Conservation (phyloP, 2,329 filamentous ascomycete genomes). For the Aspergillus spinulosporus region DNA sequence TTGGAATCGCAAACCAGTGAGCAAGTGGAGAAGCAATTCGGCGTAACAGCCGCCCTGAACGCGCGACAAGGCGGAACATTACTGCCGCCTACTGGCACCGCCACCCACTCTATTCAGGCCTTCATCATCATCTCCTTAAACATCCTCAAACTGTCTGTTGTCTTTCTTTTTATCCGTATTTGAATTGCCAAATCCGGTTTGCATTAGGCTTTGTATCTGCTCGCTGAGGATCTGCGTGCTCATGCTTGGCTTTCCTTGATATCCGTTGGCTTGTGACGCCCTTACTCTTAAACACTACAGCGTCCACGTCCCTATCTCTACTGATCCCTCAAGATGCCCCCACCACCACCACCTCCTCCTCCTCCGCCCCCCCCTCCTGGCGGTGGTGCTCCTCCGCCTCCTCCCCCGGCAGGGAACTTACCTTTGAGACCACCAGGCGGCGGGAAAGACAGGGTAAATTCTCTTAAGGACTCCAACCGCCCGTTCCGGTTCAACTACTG, state of each 20-base stretch:
- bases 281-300: constrained; percentile 7
- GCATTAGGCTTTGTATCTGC: background rate
- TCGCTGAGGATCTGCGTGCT: background rate
- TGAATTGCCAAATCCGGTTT: background rate
- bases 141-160: constrained; percentile 3
- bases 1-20: background rate
- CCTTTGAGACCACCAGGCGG: constrained; percentile 60
- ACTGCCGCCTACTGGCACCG: constrained; percentile 26
- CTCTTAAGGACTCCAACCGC: background rate
- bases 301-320: constrained; percentile 9
- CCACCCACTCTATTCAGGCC: constrained; percentile 24
- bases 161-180: constrained; percentile 6
- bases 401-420: constrained; percentile 54
- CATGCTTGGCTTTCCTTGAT: constrained; percentile 19
- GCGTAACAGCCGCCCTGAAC: constrained; percentile 6
- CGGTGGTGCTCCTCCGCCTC: constrained; percentile 64
- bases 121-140: constrained; percentile 23
- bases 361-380: constrained; percentile 65
- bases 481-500: constrained; percentile 14
- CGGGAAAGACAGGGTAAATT: constrained; percentile 64
- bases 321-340: constrained; percentile 39
- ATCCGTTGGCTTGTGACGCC: constrained; percentile 7
- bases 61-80: constrained; percentile 32
- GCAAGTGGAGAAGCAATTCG: constrained; percentile 15
- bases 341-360: constrained; percentile 68